Base-by-base conservation (phyloP, 306 rosid genomes). In the Lotus japonicus region DNA sequence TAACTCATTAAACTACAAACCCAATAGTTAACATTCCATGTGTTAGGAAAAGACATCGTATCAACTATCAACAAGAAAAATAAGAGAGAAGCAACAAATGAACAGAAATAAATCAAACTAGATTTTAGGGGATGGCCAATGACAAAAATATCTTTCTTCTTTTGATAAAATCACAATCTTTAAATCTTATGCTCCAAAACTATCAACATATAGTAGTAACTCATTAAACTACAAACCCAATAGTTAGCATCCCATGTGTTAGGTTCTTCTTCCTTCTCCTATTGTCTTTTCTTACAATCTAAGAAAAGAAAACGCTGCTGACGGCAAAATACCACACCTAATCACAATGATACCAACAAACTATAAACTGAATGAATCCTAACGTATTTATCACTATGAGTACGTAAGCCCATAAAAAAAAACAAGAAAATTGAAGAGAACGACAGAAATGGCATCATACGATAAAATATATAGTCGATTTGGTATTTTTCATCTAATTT, bases 341-440 rank as follows among this genome's bases (percentile, higher is more conserved):
- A 50, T 44, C 50, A 55, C 46, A 38, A 11, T 14, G 45, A 46
- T 33, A 62, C 66, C 35, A 65, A 45, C 17, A 72, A 43, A 60
- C 50, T 60, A 14, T 12, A 16, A 43, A 55, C 56, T 5, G 42
- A 21, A 15, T 18, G 46, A 28, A 19, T 5, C 46, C 35, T 51
- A 54, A 73, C 42, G 23, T 49, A 56, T 63, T 42, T 41, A 44
- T 46, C 67, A 61, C 39, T 42, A 33, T 38, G 12, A 38, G 58
- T 39, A 45, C 7, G 17, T 71, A 71, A 58, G 26, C 58, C 52
- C 18, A 44, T n/a, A 36, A 53, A 68, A 38, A 58, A 10, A 75
- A 23, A 75, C 21, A 41, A 41, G 66, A 52, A 53, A 68, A 68
- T 21, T 8, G 42, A 54, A 17, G 33, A 51, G 31, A 51, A 68